Evolutionary conservation across 1,139 yeast genomes (phyloP).

Genomic region (Yamadazyma triangularis): DNA sequence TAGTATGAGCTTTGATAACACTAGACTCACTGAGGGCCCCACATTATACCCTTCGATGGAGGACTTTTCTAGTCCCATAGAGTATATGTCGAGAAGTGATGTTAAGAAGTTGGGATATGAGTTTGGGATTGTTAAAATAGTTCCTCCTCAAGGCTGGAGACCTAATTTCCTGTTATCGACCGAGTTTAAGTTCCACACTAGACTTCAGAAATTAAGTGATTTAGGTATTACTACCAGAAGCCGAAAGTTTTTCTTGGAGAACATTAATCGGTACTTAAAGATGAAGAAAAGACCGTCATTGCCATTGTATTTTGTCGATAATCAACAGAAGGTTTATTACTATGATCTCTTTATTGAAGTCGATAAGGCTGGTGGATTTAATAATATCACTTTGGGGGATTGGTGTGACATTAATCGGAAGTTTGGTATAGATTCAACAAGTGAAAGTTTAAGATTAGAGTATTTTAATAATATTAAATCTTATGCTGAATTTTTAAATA

Average conservation of each 20-base stretch:
- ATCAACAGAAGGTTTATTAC: conserved; percentile 28
- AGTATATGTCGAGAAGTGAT: conserved; percentile 50
- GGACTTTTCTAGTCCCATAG: conserved; percentile 61
- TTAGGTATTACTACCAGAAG: conserved; percentile 60
- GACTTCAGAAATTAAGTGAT: conserved; percentile 62
- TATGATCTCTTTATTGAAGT: conserved; percentile 55
- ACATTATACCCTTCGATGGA: conserved; percentile 47
- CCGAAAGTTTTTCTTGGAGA: conserved; percentile 56
- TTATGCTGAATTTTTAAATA: conserved; percentile 44
- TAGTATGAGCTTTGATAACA: conserved; percentile 1
- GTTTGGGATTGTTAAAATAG: conserved; percentile 62
- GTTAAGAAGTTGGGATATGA: conserved; percentile 48
- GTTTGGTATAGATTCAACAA: conserved; percentile 18
- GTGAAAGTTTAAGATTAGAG: conserved; percentile 21
- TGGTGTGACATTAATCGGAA: conserved; percentile 33
- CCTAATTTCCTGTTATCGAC: conserved; percentile 52
- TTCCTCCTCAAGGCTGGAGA: conserved; percentile 57
- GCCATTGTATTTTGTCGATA: conserved; percentile 19
- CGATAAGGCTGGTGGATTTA: conserved; percentile 22
- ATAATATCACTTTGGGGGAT: conserved; percentile 16
- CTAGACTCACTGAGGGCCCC: conserved; percentile 44
- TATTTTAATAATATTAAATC: conserved; percentile 32
- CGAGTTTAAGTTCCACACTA: conserved; percentile 56
- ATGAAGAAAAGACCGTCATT: conserved; percentile 37
- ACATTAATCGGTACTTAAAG: conserved; percentile 51